These are phyloP conservation scores for Ambrosiella xylebori DNA, from an alignment of 2,329 filamentous ascomycete species.

Conservation along the genomic window DNA sequence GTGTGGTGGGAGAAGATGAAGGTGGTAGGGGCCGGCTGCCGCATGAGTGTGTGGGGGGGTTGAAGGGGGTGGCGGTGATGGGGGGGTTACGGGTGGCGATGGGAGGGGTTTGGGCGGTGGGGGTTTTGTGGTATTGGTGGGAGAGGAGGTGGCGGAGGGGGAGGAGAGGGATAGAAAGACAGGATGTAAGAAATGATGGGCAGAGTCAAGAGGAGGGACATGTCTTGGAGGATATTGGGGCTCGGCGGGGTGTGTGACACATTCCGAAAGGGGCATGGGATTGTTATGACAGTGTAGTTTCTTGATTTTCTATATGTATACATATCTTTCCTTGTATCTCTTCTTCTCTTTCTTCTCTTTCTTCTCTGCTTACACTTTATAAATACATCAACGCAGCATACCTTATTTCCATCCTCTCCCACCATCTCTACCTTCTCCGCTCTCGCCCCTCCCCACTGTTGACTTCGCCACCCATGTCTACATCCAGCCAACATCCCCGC, in stretches of 20 bases:
- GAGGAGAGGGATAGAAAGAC: background rate
- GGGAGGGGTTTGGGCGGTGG: background rate
- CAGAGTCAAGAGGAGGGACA: too few species aligned
- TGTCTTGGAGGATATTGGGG: too few species aligned
- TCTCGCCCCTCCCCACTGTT: background rate
- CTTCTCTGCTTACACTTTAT: too few species aligned
- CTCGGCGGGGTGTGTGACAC: too few species aligned
- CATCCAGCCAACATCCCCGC: background rate
- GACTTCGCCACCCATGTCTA: background rate
- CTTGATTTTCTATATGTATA: too few species aligned
- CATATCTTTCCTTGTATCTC: too few species aligned
- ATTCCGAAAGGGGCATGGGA: too few species aligned
- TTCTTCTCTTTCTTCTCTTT: too few species aligned
- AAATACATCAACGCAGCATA: too few species aligned
- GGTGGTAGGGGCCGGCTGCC: background rate
- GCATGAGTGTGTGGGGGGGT: conserved; percentile 5
- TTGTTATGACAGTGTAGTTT: too few species aligned
- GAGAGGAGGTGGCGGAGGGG: background rate
- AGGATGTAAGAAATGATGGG: background rate
- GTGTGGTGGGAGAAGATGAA: background rate
- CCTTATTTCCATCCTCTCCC: too few species aligned
- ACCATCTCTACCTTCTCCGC: background rate
- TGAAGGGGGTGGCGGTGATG: conserved; percentile 5
- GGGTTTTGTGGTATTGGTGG: background rate
- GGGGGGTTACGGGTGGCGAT: background rate